Percentiles rank a stretch among this genome's conserved stretches.
Evolutionary conservation across 2,329 filamentous ascomycete genomes (phyloP).

Genomic region (Fusarium floridanum): DNA sequence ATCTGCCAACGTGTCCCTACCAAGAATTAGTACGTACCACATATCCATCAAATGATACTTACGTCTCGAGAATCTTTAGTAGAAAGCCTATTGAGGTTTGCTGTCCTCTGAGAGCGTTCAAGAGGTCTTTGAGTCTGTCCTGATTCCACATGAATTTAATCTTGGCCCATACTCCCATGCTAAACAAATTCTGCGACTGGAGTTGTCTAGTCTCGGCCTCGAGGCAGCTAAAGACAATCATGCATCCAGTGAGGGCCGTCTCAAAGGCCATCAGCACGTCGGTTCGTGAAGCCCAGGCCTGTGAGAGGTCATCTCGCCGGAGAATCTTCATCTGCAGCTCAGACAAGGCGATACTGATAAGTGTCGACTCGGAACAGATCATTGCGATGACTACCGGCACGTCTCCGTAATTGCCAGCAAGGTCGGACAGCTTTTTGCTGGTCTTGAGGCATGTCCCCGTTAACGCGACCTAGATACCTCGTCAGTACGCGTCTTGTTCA

Average conservation of each 20-base stretch:
- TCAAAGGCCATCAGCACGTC: constrained; percentile 11
- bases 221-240: constrained; percentile 12
- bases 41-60: not conserved
- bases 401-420: not conserved
- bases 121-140: not conserved
- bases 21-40: not conserved
- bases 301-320: not conserved
- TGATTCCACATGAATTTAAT: constrained; percentile 22
- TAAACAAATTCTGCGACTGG: accelerated
- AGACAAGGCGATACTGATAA: constrained; percentile 14
- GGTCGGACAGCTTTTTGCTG: constrained; percentile 7
- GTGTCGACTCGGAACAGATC: constrained; percentile 9
- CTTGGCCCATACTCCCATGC: not conserved
- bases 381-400: not conserved
- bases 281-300: constrained; percentile 4
- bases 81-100: constrained; percentile 4
- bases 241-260: not conserved
- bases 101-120: not conserved
- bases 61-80: not conserved
- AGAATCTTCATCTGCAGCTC: constrained; percentile 19
- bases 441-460: constrained; percentile 12
- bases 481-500: not conserved
- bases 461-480: constrained; percentile 2
- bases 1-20: not conserved
- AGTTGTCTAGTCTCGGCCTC: constrained; percentile 4